Evolutionary conservation across 2,329 filamentous ascomycete genomes (phyloP), one percentile per base, ranked within the genome.

Genomic region (Diaporthe caulivora): DNA sequence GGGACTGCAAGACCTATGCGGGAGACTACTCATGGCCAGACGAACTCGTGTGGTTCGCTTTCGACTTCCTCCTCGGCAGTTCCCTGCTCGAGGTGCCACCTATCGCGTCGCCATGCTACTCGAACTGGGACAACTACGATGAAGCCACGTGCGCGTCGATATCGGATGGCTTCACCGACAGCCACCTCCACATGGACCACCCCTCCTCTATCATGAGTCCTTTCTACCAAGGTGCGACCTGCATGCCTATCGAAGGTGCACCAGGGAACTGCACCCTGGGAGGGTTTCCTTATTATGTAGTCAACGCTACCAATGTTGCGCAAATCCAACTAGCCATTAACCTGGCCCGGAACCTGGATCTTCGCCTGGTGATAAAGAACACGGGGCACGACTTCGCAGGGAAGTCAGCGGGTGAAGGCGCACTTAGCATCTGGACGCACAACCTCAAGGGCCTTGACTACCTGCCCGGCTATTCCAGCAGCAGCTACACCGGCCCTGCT

Each of bases 1-100:
- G 34, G 6, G 17, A 72, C n/a, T 78, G 78, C 74, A 79, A 77
- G 72, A 73, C 75, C 11, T 74, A 77, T 44, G 89, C 90, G 0
- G 86, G 85, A 21, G 87, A 91, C 72, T n/a, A 75, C 1, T 86
- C 84, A 77, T 92, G 90, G 89, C 90, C 90, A 0, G 80, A 81
- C 0, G 29, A 76, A 0, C 58, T 77, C 1, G 79, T 80, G 7
- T 92, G 90, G 90, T 76, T 81, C 9, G 71, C 77, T 0, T 84
- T 92, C 68, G 91, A 92, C 77, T 70, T 78, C 18, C 86, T 89
- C 1, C 81, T 91, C 2, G 81, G 82, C 29, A 89, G 88, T 1
- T 82, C 81, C 6, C 81, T 92, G 37, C 82, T 92, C 54, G 83
- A 84, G 15, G 90, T 87, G 0, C 80, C 86, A 2, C 90, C 90